Conservation (phyloP, 345 rosid species). For the Acer campestre region DNA sequence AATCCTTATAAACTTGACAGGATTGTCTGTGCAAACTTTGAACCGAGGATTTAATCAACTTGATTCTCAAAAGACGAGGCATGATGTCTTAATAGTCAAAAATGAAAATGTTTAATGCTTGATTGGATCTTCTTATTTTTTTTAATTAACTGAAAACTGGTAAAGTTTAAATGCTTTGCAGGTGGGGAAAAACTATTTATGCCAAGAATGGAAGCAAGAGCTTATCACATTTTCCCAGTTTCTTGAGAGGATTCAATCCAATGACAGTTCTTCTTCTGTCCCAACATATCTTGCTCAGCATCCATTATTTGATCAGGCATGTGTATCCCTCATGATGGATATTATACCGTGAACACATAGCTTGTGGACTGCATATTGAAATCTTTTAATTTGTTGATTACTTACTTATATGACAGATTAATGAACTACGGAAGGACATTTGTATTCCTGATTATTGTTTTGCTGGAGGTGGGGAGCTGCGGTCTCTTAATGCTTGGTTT, state of each 20-base stretch:
- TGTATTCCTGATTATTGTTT: conserved; percentile 92
- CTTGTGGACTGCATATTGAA: conserved; percentile 20
- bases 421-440: conserved; percentile 78
- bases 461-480: conserved; percentile 91
- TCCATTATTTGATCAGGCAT: conserved; percentile 90
- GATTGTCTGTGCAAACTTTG: too few species aligned
- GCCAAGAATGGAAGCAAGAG: conserved; percentile 97
- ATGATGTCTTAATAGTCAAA: too few species aligned
- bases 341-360: neutral
- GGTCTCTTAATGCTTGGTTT: conserved; percentile 93
- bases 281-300: conserved; percentile 97
- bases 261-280: conserved; percentile 39
- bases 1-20: too few species aligned
- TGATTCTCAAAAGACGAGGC: too few species aligned
- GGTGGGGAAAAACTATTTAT: conserved; percentile 95
- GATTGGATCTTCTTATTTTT: neutral
- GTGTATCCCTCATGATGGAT: neutral
- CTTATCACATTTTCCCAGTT: conserved; percentile 89
- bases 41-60: too few species aligned
- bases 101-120: neutral
- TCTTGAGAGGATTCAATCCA: conserved; percentile 73
- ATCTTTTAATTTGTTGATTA: conserved; percentile 16
- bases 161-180: conserved; percentile 66
- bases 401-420: conserved; percentile 56
- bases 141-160: conserved; percentile 49